A percentile compares a stretch with the other conserved stretches of the same genome.
Evolutionary conservation across 768 basidiomycete genomes (phyloP).

Genomic region (Tylopilus vinaceipallidus): DNA sequence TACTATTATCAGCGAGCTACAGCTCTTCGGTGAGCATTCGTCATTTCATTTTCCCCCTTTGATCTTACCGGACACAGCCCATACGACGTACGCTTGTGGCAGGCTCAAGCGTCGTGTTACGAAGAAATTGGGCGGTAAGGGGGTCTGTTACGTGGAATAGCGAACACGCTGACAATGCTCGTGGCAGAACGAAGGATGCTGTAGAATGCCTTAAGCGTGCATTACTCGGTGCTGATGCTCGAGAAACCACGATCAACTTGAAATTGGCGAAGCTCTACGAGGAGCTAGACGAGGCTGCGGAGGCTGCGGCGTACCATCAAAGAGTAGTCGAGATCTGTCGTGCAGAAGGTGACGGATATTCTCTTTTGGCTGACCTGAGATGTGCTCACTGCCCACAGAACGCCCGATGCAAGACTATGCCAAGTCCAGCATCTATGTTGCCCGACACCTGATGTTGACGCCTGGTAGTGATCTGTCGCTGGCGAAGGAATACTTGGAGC

Average conservation of each 20-base stretch:
- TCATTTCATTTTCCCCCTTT: background rate
- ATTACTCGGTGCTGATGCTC: conserved; percentile 73
- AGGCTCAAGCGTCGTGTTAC: conserved; percentile 90
- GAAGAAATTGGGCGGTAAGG: conserved; percentile 83
- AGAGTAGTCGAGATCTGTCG: conserved; percentile 68
- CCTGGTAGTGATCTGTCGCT: conserved; percentile 64
- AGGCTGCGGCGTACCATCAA: conserved; percentile 79
- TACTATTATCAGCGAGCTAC: conserved; percentile 97
- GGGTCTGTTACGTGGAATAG: background rate
- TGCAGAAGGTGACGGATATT: conserved; percentile 41
- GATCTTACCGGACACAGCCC: conserved; percentile 51
- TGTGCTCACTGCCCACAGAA: conserved; percentile 34
- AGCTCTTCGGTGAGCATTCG: conserved; percentile 64
- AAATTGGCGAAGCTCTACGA: conserved; percentile 74
- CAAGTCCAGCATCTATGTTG: conserved; percentile 81
- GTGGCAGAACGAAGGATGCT: conserved; percentile 74
- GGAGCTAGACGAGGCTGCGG: conserved; percentile 59
- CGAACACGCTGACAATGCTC: conserved; percentile 4
- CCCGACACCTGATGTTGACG: conserved; percentile 68
- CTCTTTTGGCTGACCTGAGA: conserved; percentile 1
- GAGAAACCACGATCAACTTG: conserved; percentile 69
- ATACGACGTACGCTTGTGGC: conserved; percentile 96
- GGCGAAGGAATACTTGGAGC: conserved; percentile 71
- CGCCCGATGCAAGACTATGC: conserved; percentile 77
- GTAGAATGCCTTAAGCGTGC: conserved; percentile 91